Conservation (phyloP, 176 grass and related monocot species). For the Secale cereale region DNA sequence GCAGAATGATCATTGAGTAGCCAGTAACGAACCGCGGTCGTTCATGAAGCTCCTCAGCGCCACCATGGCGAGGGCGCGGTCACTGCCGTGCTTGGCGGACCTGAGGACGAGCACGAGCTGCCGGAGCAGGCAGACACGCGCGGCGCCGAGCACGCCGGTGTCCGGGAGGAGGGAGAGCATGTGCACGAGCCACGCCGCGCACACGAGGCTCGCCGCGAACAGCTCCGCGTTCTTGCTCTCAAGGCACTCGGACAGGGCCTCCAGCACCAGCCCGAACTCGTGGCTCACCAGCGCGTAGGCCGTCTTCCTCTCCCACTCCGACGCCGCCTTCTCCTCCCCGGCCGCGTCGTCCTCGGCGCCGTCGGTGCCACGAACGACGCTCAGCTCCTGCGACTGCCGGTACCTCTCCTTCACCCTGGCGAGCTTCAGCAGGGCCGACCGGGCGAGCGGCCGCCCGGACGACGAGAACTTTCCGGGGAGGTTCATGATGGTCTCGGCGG, state of each 20-base stretch:
- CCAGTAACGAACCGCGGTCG: slow-evolving; percentile 30
- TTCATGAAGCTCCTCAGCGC: slow-evolving; percentile 72
- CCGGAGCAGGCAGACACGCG: slow-evolving; percentile 54
- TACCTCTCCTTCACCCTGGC: slow-evolving; percentile 55
- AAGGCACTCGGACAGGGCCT: slow-evolving; percentile 58
- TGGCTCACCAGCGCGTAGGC: slow-evolving; percentile 64
- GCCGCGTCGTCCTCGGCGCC: slow-evolving; percentile 43
- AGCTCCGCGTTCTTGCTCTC: slow-evolving; percentile 45
- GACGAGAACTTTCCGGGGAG: slow-evolving; percentile 64
- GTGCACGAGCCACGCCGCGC: slow-evolving; percentile 52
- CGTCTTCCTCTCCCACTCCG: slow-evolving; percentile 60
- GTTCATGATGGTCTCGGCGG: slow-evolving; percentile 61
- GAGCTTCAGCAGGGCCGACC: slow-evolving; percentile 49
- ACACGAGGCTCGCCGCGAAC: slow-evolving; percentile 61
- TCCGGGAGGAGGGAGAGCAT: slow-evolving; percentile 70
- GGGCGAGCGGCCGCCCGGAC: slow-evolving; percentile 53
- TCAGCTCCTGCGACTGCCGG: slow-evolving; percentile 42
- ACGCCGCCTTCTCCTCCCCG: slow-evolving; percentile 41
- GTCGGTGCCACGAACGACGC: slow-evolving; percentile 9
- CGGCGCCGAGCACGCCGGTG: slow-evolving; percentile 62
- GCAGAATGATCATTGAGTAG: neutral
- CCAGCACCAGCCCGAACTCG: slow-evolving; percentile 73
- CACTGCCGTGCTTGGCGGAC: slow-evolving; percentile 61
- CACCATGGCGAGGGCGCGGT: slow-evolving; percentile 59
- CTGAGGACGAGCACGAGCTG: slow-evolving; percentile 58